A percentile compares a stretch with the other conserved stretches of the same genome.
Conservation (phyloP, 2,329 filamentous ascomycete species). For the Metarhizium rileyi region DNA sequence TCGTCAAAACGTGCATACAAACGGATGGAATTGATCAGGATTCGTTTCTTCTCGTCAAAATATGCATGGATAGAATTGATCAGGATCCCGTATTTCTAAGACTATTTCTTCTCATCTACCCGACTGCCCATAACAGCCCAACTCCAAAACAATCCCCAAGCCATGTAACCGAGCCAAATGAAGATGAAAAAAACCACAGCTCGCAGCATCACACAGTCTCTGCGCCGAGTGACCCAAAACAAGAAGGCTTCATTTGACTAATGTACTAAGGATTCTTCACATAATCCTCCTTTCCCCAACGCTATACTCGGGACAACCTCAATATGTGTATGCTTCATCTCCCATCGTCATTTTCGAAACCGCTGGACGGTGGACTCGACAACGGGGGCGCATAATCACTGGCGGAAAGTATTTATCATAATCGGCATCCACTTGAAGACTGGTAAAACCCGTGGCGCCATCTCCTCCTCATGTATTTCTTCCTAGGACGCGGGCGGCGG, state of each 20-base stretch:
- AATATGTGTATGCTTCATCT: background rate
- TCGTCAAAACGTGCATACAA: too few species aligned
- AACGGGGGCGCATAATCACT: too few species aligned
- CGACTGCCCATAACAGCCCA: background rate
- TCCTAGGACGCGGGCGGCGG: constrained; percentile 13
- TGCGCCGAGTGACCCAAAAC: background rate
- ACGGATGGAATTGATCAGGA: too few species aligned
- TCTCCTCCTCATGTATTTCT: background rate
- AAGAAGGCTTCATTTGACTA: background rate
- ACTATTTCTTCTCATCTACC: background rate
- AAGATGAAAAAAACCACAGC: background rate
- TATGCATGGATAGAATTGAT: background rate
- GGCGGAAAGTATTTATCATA: too few species aligned
- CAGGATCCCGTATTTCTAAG: background rate
- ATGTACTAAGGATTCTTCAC: background rate
- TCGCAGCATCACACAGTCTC: background rate
- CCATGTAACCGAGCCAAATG: background rate
- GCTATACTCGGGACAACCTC: background rate
- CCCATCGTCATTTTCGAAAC: background rate
- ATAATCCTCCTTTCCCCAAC: background rate
- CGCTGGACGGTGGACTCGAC: background rate
- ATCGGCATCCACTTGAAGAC: too few species aligned
- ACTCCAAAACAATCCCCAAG: background rate
- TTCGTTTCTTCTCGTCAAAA: too few species aligned
- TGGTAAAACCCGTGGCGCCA: too few species aligned